These are phyloP conservation scores for Podosphaera xanthii DNA, from an alignment of 2,329 filamentous ascomycete species.

Conservation along the genomic window DNA sequence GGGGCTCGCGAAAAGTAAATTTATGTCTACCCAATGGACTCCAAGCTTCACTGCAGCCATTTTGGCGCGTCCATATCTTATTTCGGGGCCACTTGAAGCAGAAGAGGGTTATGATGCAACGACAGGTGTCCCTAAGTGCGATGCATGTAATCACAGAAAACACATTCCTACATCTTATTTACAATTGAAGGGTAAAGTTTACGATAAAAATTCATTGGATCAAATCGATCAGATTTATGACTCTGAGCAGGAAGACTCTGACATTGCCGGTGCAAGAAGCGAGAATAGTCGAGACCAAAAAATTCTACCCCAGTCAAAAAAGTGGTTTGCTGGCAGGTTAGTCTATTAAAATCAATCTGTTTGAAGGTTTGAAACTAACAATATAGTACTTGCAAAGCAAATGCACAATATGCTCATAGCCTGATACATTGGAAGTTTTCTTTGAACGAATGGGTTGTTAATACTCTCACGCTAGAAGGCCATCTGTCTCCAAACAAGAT, in stretches of 20 bases:
- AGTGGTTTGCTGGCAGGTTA: conserved; percentile 29
- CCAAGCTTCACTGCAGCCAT: conserved; percentile 41
- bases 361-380: neutral
- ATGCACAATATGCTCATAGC: conserved; percentile 46
- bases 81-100: conserved; percentile 3
- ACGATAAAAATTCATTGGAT: conserved; percentile 40
- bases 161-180: conserved; percentile 46
- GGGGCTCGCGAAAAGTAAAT: conserved; percentile 46
- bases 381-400: conserved; percentile 29
- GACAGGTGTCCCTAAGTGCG: conserved; percentile 18
- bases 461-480: conserved; percentile 33
- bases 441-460: conserved; percentile 49
- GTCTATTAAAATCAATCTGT: conserved; percentile 5
- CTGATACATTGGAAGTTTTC: conserved; percentile 56
- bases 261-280: conserved; percentile 2
- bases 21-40: conserved; percentile 49
- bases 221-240: conserved; percentile 28
- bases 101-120: conserved; percentile 23
- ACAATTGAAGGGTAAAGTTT: conserved; percentile 40
- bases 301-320: conserved; percentile 21
- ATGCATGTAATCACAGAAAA: conserved; percentile 39
- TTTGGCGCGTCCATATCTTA: conserved; percentile 37
- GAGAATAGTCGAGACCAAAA: conserved; percentile 16
- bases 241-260: conserved; percentile 17
- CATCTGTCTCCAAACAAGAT: conserved; percentile 34